These are phyloP conservation scores for Colletotrichum orchidophilum DNA, from an alignment of 2,329 filamentous ascomycete genomes.

Conservation along the genomic window DNA sequence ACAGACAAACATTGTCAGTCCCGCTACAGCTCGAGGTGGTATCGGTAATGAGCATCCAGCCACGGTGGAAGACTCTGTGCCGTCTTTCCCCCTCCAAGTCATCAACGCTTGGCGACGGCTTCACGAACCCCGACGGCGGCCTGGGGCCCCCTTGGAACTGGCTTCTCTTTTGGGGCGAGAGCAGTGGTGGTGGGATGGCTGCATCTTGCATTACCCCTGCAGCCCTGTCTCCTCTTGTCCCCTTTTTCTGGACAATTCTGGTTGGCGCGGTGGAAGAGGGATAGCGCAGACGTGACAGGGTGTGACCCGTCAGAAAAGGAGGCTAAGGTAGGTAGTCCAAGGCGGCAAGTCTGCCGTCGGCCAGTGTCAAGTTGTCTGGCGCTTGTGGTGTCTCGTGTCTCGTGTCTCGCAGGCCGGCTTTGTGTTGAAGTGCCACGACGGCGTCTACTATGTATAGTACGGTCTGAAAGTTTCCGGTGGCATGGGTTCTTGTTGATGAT, in stretches of 20 bases:
- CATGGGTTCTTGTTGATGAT: background rate
- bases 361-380: slow-evolving; percentile 4
- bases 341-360: slow-evolving; percentile 3
- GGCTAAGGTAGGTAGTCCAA: background rate
- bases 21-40: background rate
- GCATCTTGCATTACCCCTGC: slow-evolving; percentile 31
- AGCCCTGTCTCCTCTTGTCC: slow-evolving; percentile 18
- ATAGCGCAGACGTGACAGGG: background rate
- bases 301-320: slow-evolving; percentile 3
- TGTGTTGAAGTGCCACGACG: background rate
- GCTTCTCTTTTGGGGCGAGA: slow-evolving; percentile 20
- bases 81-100: background rate
- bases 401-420: background rate
- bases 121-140: background rate
- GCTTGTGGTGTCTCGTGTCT: background rate
- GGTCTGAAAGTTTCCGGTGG: background rate
- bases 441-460: too few relatives aligned
- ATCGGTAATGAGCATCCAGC: background rate
- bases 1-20: slow-evolving; percentile 15
- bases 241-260: background rate
- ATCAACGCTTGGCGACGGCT: background rate
- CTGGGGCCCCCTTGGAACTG: background rate
- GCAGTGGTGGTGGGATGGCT: slow-evolving; percentile 5
- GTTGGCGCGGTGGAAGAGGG: background rate
- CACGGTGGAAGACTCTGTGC: background rate